Evolutionary conservation across 1,284 basidiomycete genomes (phyloP).

Genomic region (Bjerkandera adusta): DNA sequence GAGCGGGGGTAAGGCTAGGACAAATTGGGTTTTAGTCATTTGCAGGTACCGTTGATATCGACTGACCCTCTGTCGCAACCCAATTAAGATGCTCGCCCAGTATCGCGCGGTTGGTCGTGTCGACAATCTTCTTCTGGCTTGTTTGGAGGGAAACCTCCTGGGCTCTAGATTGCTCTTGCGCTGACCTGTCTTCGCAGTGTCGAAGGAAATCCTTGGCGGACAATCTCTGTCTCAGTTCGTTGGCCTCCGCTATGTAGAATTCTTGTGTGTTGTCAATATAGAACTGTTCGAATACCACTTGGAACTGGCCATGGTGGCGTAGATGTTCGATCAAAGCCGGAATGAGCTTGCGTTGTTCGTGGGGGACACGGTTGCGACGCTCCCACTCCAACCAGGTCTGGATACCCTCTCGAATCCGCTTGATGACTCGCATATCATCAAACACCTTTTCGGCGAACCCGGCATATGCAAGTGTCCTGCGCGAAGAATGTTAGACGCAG

Average conservation of each 20-base stretch:
- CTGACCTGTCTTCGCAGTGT: slow-evolving; percentile 43
- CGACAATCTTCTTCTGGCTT: slow-evolving; percentile 48
- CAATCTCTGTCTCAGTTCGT: slow-evolving; percentile 34
- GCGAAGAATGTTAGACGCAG: slow-evolving; percentile 12
- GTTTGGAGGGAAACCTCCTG: slow-evolving; percentile 47
- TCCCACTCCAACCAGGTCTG: slow-evolving; percentile 56
- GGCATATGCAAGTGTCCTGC: slow-evolving; percentile 51
- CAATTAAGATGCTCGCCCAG: slow-evolving; percentile 51
- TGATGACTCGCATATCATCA: slow-evolving; percentile 42
- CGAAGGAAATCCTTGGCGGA: slow-evolving; percentile 54
- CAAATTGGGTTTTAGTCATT: background rate
- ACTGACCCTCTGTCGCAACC: slow-evolving; percentile 56
- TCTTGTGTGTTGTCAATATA: slow-evolving; percentile 47
- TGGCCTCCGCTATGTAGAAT: slow-evolving; percentile 56
- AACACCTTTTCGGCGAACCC: slow-evolving; percentile 54
- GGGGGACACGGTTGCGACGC: slow-evolving; percentile 38
- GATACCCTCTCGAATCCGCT: slow-evolving; percentile 48
- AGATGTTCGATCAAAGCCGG: slow-evolving; percentile 52
- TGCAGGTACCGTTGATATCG: background rate
- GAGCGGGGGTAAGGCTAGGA: slow-evolving; percentile 54
- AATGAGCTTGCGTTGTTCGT: slow-evolving; percentile 38
- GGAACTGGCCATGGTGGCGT: slow-evolving; percentile 52
- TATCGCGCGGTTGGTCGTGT: slow-evolving; percentile 52
- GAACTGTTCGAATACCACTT: slow-evolving; percentile 48
- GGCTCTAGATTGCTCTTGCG: slow-evolving; percentile 56